Evolutionary conservation across 1,139 yeast species (phyloP).

Genomic region (Yamadazyma aaseri): DNA sequence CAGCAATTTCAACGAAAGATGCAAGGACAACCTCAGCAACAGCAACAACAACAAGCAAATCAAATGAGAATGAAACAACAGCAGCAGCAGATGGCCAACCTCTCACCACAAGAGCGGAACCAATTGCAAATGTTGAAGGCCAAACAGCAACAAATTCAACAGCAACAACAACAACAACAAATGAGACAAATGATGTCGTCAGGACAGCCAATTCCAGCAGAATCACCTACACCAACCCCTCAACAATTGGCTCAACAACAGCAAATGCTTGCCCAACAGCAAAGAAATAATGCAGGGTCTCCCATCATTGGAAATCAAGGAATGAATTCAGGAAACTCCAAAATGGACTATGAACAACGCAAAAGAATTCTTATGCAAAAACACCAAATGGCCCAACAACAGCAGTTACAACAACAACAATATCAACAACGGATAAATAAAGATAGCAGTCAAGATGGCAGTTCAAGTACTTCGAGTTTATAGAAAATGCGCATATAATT

Average conservation of each 20-base stretch:
- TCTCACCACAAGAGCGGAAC: slow-evolving; percentile 38
- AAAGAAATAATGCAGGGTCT: slow-evolving; percentile 14
- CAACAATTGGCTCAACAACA: slow-evolving; percentile 11
- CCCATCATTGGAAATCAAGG: slow-evolving; percentile 17
- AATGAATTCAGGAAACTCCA: slow-evolving; percentile 21
- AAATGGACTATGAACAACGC: slow-evolving; percentile 30
- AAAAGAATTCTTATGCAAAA: slow-evolving; percentile 27
- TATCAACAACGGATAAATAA: slow-evolving; percentile 1
- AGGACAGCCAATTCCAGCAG: too few relatives aligned
- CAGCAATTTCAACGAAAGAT: slow-evolving; percentile 37
- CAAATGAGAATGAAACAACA: slow-evolving; percentile 23
- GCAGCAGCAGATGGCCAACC: slow-evolving; percentile 31
- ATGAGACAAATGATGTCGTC: slow-evolving; percentile 7
- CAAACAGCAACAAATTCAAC: slow-evolving; percentile 33
- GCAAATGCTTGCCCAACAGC: slow-evolving; percentile 13
- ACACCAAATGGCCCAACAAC: slow-evolving; percentile 19
- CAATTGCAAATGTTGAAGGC: slow-evolving; percentile 40
- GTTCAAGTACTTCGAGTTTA: too few relatives aligned
- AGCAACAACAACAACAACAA: slow-evolving; percentile 27
- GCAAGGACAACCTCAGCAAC: slow-evolving; percentile 24
- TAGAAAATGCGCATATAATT: not conserved
- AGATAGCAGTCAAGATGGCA: too few relatives aligned
- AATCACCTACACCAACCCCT: not conserved
- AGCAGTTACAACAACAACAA: slow-evolving; percentile 12
- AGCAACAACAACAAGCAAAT: slow-evolving; percentile 16